Evolutionary conservation across 192 early-diverging fungal genomes (phyloP).

Genomic region (Lobulomyces angularis): DNA sequence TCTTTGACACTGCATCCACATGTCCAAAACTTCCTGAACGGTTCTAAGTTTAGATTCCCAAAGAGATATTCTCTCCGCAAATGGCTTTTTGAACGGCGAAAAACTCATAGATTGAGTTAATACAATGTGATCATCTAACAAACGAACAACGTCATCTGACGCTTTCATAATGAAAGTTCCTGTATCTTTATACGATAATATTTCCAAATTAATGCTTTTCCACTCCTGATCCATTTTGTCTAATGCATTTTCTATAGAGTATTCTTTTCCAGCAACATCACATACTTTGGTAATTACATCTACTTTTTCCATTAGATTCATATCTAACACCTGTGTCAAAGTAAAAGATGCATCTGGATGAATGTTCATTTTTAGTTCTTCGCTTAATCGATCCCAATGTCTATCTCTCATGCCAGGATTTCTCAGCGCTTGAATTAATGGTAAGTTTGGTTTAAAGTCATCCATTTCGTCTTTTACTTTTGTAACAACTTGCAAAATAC

Average conservation of each 20-base stretch:
- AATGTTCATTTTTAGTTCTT: conserved; percentile 35
- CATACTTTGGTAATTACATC: conserved; percentile 46
- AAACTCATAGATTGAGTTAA: conserved; percentile 55
- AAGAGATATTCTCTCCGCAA: conserved; percentile 36
- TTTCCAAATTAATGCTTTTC: conserved; percentile 37
- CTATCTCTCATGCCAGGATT: conserved; percentile 50
- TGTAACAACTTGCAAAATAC: conserved; percentile 34
- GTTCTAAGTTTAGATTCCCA: conserved; percentile 47
- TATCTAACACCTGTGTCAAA: conserved; percentile 36
- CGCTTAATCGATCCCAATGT: conserved; percentile 41
- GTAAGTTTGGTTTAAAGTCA: conserved; percentile 46
- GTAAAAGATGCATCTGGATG: conserved; percentile 33
- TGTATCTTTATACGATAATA: conserved; percentile 48
- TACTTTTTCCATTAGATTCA: conserved; percentile 38
- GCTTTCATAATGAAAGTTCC: conserved; percentile 48
- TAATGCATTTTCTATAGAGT: conserved; percentile 45
- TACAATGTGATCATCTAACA: conserved; percentile 49
- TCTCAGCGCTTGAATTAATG: conserved; percentile 42
- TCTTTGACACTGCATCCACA: conserved; percentile 46
- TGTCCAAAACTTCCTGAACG: conserved; percentile 47
- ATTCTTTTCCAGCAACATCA: conserved; percentile 47
- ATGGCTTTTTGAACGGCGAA: conserved; percentile 47
- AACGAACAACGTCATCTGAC: conserved; percentile 39
- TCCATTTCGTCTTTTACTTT: conserved; percentile 46
- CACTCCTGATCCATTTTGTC: conserved; percentile 52